phyloP scores from a whole-genome alignment of 768 basidiomycete species.

The Boletus edulis region DNA sequence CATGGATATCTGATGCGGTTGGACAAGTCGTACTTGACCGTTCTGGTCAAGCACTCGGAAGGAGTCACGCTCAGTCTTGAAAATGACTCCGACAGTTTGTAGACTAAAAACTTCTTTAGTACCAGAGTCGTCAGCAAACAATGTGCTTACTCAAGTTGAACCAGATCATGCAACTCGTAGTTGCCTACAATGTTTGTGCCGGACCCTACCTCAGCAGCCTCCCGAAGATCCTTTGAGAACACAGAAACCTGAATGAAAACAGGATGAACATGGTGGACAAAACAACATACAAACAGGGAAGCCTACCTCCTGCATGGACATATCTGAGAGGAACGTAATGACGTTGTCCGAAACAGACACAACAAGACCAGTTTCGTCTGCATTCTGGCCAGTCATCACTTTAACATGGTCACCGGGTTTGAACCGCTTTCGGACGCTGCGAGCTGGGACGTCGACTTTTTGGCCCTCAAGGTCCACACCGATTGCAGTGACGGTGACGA shows the following conservation, averaged over 20 bases:
- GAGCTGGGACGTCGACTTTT: conserved; percentile 80
- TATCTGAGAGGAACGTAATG: conserved; percentile 95
- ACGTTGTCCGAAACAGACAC: conserved; percentile 88
- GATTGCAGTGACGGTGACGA: conserved; percentile 78
- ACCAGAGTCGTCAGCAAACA: neutral
- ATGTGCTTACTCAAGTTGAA: conserved; percentile 86
- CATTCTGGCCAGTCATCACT: conserved; percentile 93
- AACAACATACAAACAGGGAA: neutral
- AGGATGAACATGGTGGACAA: conserved; percentile 1
- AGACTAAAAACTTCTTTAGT: conserved; percentile 45
- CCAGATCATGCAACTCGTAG: conserved; percentile 94
- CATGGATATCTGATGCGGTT: conserved; percentile 94
- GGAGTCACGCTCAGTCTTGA: conserved; percentile 93
- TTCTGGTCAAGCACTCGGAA: conserved; percentile 97
- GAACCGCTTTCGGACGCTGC: conserved; percentile 92
- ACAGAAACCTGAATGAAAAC: conserved; percentile 71
- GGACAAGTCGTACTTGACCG: conserved; percentile 82
- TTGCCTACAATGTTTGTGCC: conserved; percentile 87
- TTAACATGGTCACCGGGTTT: conserved; percentile 98
- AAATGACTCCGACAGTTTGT: conserved; percentile 95
- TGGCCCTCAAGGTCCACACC: conserved; percentile 85
- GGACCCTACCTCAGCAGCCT: conserved; percentile 96
- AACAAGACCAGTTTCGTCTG: conserved; percentile 94
- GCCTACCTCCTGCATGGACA: conserved; percentile 90
- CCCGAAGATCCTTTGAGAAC: conserved; percentile 95